phyloP scores from a whole-genome alignment of 257 asterid genomes.

The Ehretia macrophylla region DNA sequence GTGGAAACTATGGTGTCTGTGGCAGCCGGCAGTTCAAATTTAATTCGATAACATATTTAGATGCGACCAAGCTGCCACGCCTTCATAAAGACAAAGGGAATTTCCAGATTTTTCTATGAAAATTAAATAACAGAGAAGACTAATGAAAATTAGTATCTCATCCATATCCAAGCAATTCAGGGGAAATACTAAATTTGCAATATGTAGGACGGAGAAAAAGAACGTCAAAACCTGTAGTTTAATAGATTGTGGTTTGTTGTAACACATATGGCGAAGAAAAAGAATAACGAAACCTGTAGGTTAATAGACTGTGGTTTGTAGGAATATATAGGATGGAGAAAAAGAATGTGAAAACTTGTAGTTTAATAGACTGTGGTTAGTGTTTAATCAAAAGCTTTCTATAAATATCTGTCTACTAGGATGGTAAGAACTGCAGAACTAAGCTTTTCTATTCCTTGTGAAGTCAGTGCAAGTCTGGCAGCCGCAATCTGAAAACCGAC shows the following conservation, averaged over 20 bases:
- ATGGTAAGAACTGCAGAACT: neutral
- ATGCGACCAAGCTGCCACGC: neutral
- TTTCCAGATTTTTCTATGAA: too few species aligned
- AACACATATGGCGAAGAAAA: too few species aligned
- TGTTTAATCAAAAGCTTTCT: neutral
- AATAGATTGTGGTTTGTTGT: too few species aligned
- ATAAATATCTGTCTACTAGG: neutral
- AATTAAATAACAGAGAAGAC: neutral
- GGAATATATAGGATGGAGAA: too few species aligned
- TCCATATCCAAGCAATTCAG: neutral
- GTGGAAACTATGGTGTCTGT: too few species aligned
- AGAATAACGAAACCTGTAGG: too few species aligned
- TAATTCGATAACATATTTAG: too few species aligned
- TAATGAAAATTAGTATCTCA: neutral
- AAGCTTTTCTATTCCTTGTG: constrained; percentile 37
- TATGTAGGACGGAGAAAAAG: neutral
- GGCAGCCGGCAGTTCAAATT: too few species aligned
- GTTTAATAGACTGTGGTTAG: too few species aligned
- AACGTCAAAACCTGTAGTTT: too few species aligned
- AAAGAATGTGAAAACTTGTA: too few species aligned
- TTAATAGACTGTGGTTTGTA: too few species aligned
- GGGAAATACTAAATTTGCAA: neutral
- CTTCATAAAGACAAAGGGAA: neutral
- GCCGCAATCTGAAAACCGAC: constrained; percentile 46
- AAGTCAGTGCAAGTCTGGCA: constrained; percentile 57